Evolutionary conservation across 208 protist genomes (phyloP).

Genomic region (Novymonas esmeraldas): DNA sequence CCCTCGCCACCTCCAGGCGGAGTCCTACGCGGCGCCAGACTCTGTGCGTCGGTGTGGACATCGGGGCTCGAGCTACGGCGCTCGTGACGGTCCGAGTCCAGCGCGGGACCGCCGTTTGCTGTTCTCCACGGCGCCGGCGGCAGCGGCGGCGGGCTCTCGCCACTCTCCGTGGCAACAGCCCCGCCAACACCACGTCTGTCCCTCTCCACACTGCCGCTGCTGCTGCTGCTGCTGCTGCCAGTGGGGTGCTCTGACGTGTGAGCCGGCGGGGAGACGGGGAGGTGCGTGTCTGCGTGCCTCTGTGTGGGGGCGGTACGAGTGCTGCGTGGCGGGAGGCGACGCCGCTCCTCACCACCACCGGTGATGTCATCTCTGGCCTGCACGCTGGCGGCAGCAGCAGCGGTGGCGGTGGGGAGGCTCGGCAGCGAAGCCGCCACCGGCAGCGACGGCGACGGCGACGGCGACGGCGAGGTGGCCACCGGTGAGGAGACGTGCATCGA

Average conservation of each 20-base stretch:
- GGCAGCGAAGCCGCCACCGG: background rate
- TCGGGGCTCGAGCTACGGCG: background rate
- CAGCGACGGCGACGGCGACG: background rate
- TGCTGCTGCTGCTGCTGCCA: too few species aligned
- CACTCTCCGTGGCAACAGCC: background rate
- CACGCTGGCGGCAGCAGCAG: background rate
- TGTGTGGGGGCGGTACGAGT: too few species aligned
- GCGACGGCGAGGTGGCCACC: background rate
- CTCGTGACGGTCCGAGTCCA: background rate
- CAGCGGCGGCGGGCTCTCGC: conserved; percentile 24
- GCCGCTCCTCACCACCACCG: too few species aligned
- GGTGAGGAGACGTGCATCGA: background rate
- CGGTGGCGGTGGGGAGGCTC: background rate
- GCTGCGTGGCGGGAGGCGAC: too few species aligned
- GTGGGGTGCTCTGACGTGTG: too few species aligned
- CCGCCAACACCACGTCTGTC: background rate
- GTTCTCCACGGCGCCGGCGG: conserved; percentile 12
- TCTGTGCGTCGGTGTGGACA: background rate
- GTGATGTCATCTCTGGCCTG: background rate
- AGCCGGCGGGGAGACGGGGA: too few species aligned
- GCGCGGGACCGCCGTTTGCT: background rate
- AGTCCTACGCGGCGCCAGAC: background rate
- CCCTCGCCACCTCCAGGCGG: background rate
- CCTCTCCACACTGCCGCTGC: background rate
- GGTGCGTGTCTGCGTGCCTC: too few species aligned